Percentiles rank a stretch among this genome's conserved stretches.
phyloP scores from a whole-genome alignment of 31 red algal species.

The Odonthalia washingtoniensis region DNA sequence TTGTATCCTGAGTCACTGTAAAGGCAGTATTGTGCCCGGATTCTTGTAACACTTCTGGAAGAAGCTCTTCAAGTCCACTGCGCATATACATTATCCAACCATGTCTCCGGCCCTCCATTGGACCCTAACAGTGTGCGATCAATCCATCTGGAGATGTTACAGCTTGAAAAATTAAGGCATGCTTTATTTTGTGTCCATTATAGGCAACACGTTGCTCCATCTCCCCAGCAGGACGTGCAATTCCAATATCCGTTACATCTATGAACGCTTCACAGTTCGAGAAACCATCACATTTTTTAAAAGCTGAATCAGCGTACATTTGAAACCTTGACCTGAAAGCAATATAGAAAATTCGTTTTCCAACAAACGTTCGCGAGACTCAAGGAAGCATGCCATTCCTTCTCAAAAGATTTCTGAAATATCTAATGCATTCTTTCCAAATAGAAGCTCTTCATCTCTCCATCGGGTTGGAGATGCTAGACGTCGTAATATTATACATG shows the following conservation, averaged over 20 bases:
- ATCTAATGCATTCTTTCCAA: neutral
- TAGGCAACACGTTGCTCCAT: neutral
- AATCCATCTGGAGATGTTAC: no score
- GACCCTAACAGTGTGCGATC: no score
- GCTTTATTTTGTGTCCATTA: conserved; percentile 1
- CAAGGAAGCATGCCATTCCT: neutral
- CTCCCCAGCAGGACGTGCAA: neutral
- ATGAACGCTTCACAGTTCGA: conserved; percentile 9
- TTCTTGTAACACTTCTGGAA: neutral
- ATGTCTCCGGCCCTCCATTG: no score
- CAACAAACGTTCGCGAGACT: neutral
- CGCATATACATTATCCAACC: no score
- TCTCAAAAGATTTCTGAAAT: conserved; percentile 26
- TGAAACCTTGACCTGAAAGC: neutral
- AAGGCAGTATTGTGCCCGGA: neutral
- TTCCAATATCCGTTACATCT: neutral
- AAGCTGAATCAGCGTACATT: neutral
- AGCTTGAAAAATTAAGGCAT: no score
- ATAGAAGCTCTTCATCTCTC: neutral
- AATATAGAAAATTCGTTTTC: neutral
- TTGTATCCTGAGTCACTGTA: conserved; percentile 9
- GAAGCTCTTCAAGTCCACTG: no score
- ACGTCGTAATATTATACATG: conserved; percentile 9
- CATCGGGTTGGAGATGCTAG: neutral
- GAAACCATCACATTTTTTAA: neutral